Percentiles rank a stretch among this genome's conserved stretches.
Conservation (phyloP, 768 basidiomycete species). For the Amanita jacksonii region DNA sequence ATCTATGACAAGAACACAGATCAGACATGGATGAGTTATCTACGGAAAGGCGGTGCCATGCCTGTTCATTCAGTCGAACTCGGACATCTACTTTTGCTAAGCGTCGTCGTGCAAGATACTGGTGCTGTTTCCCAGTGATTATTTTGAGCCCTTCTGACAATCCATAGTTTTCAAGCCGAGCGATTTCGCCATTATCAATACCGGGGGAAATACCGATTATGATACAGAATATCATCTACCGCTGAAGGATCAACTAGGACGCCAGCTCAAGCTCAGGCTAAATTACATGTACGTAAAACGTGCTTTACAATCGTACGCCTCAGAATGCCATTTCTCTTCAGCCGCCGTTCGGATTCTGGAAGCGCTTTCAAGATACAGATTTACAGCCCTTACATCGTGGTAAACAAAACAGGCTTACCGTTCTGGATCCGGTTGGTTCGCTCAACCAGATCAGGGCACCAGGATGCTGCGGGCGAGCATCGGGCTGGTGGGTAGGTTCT, state of each 20-base stretch:
- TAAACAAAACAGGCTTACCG: conserved; percentile 89
- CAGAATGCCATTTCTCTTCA: conserved; percentile 14
- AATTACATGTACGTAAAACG: conserved; percentile 70
- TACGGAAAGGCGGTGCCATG: conserved; percentile 89
- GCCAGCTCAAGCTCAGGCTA: conserved; percentile 74
- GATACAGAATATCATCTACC: conserved; percentile 66
- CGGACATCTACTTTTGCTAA: conserved; percentile 80
- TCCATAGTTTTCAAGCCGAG: conserved; percentile 77
- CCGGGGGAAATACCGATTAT: conserved; percentile 84
- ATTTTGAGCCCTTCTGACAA: background rate
- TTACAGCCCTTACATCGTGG: conserved; percentile 78
- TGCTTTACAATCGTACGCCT: background rate
- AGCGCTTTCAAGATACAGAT: conserved; percentile 96
- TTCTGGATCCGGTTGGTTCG: conserved; percentile 63
- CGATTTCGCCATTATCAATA: conserved; percentile 96
- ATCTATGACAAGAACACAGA: conserved; percentile 94
- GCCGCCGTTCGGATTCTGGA: conserved; percentile 80
- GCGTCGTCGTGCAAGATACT: conserved; percentile 85
- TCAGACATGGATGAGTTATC: conserved; percentile 90
- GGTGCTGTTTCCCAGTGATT: conserved; percentile 33
- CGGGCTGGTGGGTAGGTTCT: conserved; percentile 39
- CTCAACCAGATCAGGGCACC: conserved; percentile 50
- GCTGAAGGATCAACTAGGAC: conserved; percentile 61
- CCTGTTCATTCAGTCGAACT: conserved; percentile 95
- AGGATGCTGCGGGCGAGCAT: conserved; percentile 80